Evolutionary conservation across 768 basidiomycete genomes (phyloP), one percentile per base, ranked within the genome.

Genomic region (Naganishia kalamii): DNA sequence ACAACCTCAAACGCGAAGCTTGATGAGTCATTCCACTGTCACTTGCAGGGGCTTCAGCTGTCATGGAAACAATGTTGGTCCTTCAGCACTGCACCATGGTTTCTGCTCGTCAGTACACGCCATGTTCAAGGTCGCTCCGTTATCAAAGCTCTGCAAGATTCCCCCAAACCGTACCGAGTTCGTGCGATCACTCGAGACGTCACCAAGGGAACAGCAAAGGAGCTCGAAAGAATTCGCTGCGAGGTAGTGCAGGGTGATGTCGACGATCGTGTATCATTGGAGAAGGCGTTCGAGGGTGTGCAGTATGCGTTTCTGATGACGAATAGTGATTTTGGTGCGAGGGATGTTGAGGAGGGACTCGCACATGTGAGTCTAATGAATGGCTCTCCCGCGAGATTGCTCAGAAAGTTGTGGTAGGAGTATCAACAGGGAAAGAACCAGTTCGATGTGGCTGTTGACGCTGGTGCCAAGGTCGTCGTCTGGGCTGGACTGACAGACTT

Each of bases 101-200:
- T n/a, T n/a, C n/a, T n/a, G n/a, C n/a, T n/a, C n/a, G n/a, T n/a
- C n/a, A n/a, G n/a, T n/a, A n/a, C n/a, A n/a, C n/a, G n/a, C n/a
- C n/a, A n/a, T n/a, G n/a, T n/a, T n/a, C 74, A 75, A 69, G 74
- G 72, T 37, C 68, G 72, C 6, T 69, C 68, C 29, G 74, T 74
- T 49, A 66, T 69, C 19, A 30, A 41, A 23, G 65, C 68, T 48
- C 35, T 62, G 50, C 60, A 69, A 15, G 60, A 60, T n/a, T 66
- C 23, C 4, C 10, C 33, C 7, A 7, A 35, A 27, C 52, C 52
- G 2, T 70, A 70, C 67, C 41, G 60, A 21, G 52, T 74, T 21
- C 62, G 71, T 0, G 74, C 66, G 5, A 47, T 75, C 54, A 73
- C 74, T 10, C 69, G 74, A 15, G 72, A 75, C 61, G 27, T 67